Percentiles rank a stretch among this genome's conserved stretches.
phyloP scores from a whole-genome alignment of 2,329 filamentous ascomycete genomes.

The Penicillium sp. region DNA sequence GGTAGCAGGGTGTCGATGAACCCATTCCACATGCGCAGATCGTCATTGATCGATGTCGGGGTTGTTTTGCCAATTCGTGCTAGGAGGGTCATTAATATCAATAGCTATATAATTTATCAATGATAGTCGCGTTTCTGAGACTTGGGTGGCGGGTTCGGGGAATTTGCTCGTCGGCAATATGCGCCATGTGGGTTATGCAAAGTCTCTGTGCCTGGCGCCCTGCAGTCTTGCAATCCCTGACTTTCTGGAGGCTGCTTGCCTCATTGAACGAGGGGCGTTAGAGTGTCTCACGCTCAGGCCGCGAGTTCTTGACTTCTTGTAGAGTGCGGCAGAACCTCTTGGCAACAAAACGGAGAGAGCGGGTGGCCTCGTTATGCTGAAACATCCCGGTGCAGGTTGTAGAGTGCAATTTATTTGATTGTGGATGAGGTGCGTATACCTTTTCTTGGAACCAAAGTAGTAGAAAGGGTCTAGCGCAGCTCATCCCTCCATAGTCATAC shows the following conservation, averaged over 20 bases:
- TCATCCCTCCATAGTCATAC: background rate
- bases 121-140: constrained; percentile 9
- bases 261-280: constrained; percentile 4
- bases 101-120: background rate
- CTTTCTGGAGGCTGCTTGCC: constrained; percentile 1
- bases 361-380: background rate
- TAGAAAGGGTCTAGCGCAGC: background rate
- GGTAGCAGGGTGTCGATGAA: background rate
- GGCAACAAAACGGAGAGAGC: background rate
- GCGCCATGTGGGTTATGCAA: background rate
- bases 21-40: constrained; percentile 7
- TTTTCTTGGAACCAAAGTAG: background rate
- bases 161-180: background rate
- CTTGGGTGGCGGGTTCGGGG: constrained; percentile 4
- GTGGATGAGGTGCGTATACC: constrained; percentile 1
- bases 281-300: constrained; percentile 10
- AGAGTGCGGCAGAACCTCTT: background rate
- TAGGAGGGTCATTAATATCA: background rate
- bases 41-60: constrained; percentile 14
- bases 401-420: constrained; percentile 2
- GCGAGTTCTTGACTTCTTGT: constrained; percentile 3
- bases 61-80: constrained; percentile 6
- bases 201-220: background rate
- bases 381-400: constrained; percentile 2
- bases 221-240: background rate